phyloP scores from a whole-genome alignment of 2,329 filamentous ascomycete genomes.

The Ascochyta fabae region DNA sequence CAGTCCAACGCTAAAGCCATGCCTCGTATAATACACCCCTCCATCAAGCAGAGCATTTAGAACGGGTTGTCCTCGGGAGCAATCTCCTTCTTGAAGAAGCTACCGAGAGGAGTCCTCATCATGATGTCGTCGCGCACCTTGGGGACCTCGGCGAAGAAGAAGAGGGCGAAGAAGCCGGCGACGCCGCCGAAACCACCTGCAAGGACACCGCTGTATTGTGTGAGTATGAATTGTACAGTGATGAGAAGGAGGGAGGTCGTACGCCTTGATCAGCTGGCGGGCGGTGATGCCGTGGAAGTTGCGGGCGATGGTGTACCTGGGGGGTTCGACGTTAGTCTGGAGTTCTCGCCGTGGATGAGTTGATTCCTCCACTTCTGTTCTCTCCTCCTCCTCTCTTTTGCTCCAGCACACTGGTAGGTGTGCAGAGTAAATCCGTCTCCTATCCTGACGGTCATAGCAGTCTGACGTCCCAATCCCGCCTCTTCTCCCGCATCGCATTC shows the following conservation, averaged over 20 bases:
- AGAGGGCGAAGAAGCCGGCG: constrained; percentile 65
- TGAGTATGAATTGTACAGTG: constrained; percentile 10
- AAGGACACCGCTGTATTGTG: constrained; percentile 47
- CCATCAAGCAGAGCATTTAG: constrained; percentile 33
- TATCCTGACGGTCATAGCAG: not conserved
- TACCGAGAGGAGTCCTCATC: constrained; percentile 65
- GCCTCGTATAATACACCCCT: constrained; percentile 28
- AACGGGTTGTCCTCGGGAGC: constrained; percentile 70
- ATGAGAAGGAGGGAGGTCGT: constrained; percentile 40
- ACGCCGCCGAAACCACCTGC: constrained; percentile 63
- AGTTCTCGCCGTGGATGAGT: not conserved
- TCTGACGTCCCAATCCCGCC: not conserved
- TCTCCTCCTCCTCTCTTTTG: not conserved
- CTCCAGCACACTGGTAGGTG: not conserved
- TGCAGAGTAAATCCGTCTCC: not conserved
- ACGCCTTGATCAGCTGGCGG: constrained; percentile 53
- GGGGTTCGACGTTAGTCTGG: constrained; percentile 23
- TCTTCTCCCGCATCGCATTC: not conserved
- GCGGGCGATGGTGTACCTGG: constrained; percentile 58
- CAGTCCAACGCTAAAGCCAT: constrained; percentile 18
- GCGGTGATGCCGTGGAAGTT: constrained; percentile 59
- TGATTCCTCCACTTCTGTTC: not conserved
- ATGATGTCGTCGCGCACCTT: constrained; percentile 68
- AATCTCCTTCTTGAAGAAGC: constrained; percentile 64
- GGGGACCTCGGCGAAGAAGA: constrained; percentile 70